Base-by-base conservation (phyloP, 1,139 yeast genomes). In the Zygoascus meyerae region DNA sequence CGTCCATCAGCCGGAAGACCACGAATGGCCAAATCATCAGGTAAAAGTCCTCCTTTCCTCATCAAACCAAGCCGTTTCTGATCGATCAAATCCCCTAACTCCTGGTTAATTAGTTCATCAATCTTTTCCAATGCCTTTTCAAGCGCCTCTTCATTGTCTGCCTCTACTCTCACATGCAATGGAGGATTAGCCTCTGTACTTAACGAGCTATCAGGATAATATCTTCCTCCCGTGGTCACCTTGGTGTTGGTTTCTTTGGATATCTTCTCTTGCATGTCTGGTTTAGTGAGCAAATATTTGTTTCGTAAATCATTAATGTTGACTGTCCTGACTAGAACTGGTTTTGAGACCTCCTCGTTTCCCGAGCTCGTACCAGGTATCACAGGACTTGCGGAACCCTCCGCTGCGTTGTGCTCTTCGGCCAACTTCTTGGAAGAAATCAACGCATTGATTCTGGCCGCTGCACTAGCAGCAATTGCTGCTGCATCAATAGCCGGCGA, bases 231-330 rank as follows among this genome's bases (percentile, higher is more conserved):
- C 5, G 70, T 63, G 5, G 61, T 56, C 10, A 67, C 64, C 11
- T 52, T 58, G 31, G 68, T 66, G 2, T 69, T 70, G 5, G 65
- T 62, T 33, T 61, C 62, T 11, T 57, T 51, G 35, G 54, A 50
- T 34, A 66, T 65, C 48, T 52, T 53, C 5, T 52, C 52, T 46
- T 61, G 68, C 1, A 70, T 66, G 17, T 62, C 58, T 10, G 56
- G 63, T 48, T 67, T 68, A 26, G 71, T 67, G 43, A 68, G 56
- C 45, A 67, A 52, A 47, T 67, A 68, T 44, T 68, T 61, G 58
- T 67, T 68, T 17, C 69, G 57, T 41, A 66, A 48, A 42, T 67
- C 70, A 46, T 68, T 68, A 44, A 68, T 68, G 21, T 66, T 70
- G 44, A 68, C 57, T 17, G 62, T 63, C 17, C 60, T 54, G 37